Evolutionary conservation across 441 rosid species (phyloP), one percentile per base, ranked within the genome.

Genomic region (Pelargonium citronellum): DNA sequence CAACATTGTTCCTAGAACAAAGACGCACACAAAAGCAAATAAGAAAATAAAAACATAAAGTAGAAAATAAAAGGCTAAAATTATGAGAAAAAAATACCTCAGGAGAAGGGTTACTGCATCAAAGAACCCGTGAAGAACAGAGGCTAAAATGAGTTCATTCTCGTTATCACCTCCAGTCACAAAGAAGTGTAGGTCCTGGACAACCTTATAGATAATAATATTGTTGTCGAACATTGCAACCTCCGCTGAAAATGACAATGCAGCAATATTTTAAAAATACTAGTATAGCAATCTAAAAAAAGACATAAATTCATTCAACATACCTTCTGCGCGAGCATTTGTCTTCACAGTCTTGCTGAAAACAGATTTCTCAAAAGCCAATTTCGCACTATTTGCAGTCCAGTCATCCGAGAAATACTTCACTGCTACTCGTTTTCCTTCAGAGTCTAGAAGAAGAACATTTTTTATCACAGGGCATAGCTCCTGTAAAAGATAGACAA

Each of bases 351-450:
- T 89, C 86, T 89, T 88, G 1, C 86, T 43, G 64, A 91, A 93
- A 20, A 91, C 79, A 39, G 73, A 79, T 69, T 91, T 91, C 53
- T 91, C 97, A 73, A 88, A 93, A 70, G 81, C 87, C 74, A 89
- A 77, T 74, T 88, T 91, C 20, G 90, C 76, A 75, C 73, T 79
- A 79, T 89, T 85, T 58, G 96, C 90, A 12, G 93, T 81, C 96
- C 97, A 88, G 30, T 91, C 97, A 83, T 93, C 96, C 0, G 96
- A 86, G 81, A 81, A 93, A 69, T 91, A 93, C 74, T 84, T 93
- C 73, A 88, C 90, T 0, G 93, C 96, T 41, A 93, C 87, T 57
- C 97, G 98, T 75, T 88, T 93, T 68, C 97, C 98, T 80, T 93
- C 95, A 27, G 98, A 88, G 73, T 93, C 98, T 19, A 93, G 86